Conservation (phyloP, 2,329 filamentous ascomycete species). For the Monascus ruber region DNA sequence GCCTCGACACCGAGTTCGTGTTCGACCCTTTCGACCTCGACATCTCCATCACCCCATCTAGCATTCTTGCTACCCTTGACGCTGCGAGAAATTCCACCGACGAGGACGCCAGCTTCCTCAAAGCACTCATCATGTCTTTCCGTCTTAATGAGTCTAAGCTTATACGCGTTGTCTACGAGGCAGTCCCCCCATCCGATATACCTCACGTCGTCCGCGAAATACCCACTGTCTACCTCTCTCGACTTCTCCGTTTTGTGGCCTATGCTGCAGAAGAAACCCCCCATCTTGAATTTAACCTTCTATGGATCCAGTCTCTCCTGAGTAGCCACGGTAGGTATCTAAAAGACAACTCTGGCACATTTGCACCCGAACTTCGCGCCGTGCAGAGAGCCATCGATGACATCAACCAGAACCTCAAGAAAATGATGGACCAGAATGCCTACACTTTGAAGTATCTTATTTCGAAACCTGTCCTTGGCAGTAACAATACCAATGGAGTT, state of each 20-base stretch:
- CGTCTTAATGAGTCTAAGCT: conserved; percentile 78
- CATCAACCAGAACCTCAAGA: conserved; percentile 72
- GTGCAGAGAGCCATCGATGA: conserved; percentile 69
- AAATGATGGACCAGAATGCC: conserved; percentile 74
- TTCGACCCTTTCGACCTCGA: conserved; percentile 97
- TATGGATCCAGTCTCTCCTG: conserved; percentile 78
- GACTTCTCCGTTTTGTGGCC: conserved; percentile 77
- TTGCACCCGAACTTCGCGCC: conserved; percentile 73
- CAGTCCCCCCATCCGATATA: conserved; percentile 64
- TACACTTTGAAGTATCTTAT: conserved; percentile 81
- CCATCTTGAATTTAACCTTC: conserved; percentile 85
- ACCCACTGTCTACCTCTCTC: conserved; percentile 74
- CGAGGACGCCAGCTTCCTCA: conserved; percentile 66
- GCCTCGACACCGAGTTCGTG: conserved; percentile 67
- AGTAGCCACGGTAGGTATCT: conserved; percentile 77
- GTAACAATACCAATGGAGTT: conserved; percentile 17
- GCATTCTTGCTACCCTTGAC: conserved; percentile 62
- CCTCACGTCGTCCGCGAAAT: conserved; percentile 65
- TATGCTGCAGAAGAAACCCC: conserved; percentile 79
- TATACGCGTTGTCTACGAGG: conserved; percentile 75
- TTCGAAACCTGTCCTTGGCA: conserved; percentile 35
- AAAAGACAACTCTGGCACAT: conserved; percentile 64
- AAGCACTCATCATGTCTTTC: conserved; percentile 94
- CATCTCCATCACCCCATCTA: conserved; percentile 81
- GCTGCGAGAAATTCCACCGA: conserved; percentile 42